Evolutionary conservation across 1,139 yeast species (phyloP), one percentile per base, ranked within the genome.

Genomic region (Saccharomyces pastorianus): DNA sequence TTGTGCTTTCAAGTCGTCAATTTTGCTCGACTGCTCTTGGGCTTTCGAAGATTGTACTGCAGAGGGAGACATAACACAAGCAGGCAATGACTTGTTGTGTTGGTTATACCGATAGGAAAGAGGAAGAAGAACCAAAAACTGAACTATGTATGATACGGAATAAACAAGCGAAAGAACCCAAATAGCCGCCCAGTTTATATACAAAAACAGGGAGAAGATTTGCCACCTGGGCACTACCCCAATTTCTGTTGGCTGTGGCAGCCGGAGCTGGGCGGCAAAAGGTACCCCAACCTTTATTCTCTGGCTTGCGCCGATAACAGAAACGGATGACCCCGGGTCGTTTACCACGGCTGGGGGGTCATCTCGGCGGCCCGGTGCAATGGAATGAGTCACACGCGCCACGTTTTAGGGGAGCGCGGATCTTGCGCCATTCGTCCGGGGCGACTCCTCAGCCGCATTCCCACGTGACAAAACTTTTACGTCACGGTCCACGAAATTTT

Each of bases 1-100:
- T 49, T 53, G 49, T 20, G 53, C 50, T 47, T 55, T 58, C 46
- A 55, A 46, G 9, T 51, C 51, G 17, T 56, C 56, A 25, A 58
- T 53, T 34, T 49, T 49, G 44, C 52, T 51, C 50, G 49, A 46
- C 47, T 55, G 48, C 11, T 38, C 44, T 38, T 38, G 25, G 2
- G 25, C n/a, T 11, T 31, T 47, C 25, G 47, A 53, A 14, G 52
- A 42, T 23, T 49, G 50, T 25, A 53, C 47, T 9, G 58, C 58
- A 25, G 57, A 31, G 11, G 58, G 58, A 5, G 56, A 50, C 56
- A 54, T 54, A 38, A 20, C 44, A 38, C 20, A 17, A 14, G 23
- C 23, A 25, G 44, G 44, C 2, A 4, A 17, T 38, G 44, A 7
- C 7, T 38, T 23, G 44, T 8, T 17, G 9, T 38, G 44, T 7